Conservation (phyloP, 495 filamentous ascomycete species). For the Hypoxylon subgilvum region DNA sequence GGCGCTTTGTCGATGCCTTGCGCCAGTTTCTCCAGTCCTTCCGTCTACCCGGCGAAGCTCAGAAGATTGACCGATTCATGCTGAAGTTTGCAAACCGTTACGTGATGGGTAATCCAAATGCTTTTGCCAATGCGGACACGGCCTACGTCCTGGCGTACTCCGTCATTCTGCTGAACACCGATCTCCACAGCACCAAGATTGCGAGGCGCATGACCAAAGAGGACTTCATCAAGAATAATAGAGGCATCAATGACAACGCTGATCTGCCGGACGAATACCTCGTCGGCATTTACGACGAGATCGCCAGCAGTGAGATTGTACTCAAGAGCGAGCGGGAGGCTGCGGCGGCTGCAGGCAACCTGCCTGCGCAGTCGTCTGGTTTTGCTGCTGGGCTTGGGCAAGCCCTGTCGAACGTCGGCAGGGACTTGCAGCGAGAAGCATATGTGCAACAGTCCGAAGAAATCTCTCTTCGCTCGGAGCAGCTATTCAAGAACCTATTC, state of each 20-base stretch:
- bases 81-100: constrained; percentile 98
- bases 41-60: constrained; percentile 91
- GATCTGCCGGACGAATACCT: constrained; percentile 95
- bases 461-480: constrained; percentile 69
- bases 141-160: constrained; percentile 96
- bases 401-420: constrained; percentile 84
- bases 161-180: constrained; percentile 95
- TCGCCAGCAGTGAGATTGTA: constrained; percentile 89
- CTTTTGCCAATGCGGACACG: constrained; percentile 97
- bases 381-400: constrained; percentile 87
- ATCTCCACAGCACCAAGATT: constrained; percentile 88
- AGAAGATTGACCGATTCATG: constrained; percentile 99
- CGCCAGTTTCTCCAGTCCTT: constrained; percentile 93
- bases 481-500: constrained; percentile 89
- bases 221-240: constrained; percentile 98
- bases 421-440: constrained; percentile 90
- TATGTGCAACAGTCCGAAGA: constrained; percentile 94
- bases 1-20: constrained; percentile 90
- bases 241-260: constrained; percentile 96
- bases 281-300: constrained; percentile 87
- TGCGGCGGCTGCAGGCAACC: constrained; percentile 72
- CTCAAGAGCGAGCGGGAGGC: constrained; percentile 88
- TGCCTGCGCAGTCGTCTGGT: constrained; percentile 66
- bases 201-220: constrained; percentile 89
- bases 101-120: constrained; percentile 90